These are phyloP conservation scores for Phytophthora macrochlamydospora DNA, from an alignment of 352 stramenopile species.

Conservation along the genomic window DNA sequence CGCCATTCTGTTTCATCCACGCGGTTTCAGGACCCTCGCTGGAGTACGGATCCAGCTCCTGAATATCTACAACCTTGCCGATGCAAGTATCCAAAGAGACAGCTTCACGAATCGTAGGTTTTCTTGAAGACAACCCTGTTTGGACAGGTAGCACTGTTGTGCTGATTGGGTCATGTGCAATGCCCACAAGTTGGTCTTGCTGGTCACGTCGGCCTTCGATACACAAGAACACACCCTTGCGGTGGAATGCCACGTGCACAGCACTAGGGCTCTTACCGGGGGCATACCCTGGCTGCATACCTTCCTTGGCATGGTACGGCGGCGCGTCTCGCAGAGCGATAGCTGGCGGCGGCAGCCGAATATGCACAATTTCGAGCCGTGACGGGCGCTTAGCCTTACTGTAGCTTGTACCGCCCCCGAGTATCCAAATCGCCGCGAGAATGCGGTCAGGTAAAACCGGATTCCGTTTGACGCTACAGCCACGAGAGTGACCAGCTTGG, in stretches of 20 bases:
- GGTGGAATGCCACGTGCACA: constrained; percentile 81
- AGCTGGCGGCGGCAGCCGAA: constrained; percentile 77
- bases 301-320: constrained; percentile 87
- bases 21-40: constrained; percentile 35
- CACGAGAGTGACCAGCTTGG: constrained; percentile 90
- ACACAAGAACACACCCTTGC: constrained; percentile 78
- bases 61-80: constrained; percentile 84
- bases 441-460: constrained; percentile 93
- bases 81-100: constrained; percentile 79
- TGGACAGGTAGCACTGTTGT: constrained; percentile 65
- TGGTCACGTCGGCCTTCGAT: constrained; percentile 80
- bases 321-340: constrained; percentile 73
- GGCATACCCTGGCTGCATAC: constrained; percentile 82
- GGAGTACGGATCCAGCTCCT: constrained; percentile 58
- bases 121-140: constrained; percentile 48
- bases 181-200: constrained; percentile 78
- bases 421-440: constrained; percentile 70
- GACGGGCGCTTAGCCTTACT: constrained; percentile 64
- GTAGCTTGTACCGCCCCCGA: constrained; percentile 33
- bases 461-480: constrained; percentile 93
- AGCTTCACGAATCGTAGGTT: constrained; percentile 75
- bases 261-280: constrained; percentile 81
- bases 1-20: constrained; percentile 20
- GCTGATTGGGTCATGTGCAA: constrained; percentile 74
- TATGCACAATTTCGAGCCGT: constrained; percentile 78